Conservation (phyloP, 2,329 filamentous ascomycete species). For the Calonectria ilicicola region DNA sequence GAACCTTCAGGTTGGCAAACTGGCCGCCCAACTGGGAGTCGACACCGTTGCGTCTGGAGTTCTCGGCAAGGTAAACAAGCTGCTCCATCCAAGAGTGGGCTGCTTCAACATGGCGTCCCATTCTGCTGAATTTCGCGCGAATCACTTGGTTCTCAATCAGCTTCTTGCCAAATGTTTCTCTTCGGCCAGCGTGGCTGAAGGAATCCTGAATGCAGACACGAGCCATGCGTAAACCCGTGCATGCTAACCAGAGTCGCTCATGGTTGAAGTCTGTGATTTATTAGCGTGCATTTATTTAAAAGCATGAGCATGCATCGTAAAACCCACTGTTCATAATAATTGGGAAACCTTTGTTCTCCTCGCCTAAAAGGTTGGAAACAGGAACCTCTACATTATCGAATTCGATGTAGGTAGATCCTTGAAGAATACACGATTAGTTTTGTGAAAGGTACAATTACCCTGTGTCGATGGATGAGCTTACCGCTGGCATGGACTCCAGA, state of each 20-base stretch:
- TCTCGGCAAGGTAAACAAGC: slow-evolving; percentile 19
- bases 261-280: slow-evolving; percentile 60
- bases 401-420: slow-evolving; percentile 29
- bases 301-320: not conserved
- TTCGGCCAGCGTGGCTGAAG: slow-evolving; percentile 60
- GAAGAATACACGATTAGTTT: not conserved
- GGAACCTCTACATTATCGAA: slow-evolving; percentile 31
- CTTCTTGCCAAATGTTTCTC: slow-evolving; percentile 69
- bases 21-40: slow-evolving; percentile 16
- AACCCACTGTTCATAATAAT: slow-evolving; percentile 30
- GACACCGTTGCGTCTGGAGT: not conserved
- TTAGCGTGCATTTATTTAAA: not conserved
- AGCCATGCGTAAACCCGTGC: slow-evolving; percentile 67
- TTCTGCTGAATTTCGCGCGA: slow-evolving; percentile 67
- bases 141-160: slow-evolving; percentile 70
- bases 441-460: not conserved
- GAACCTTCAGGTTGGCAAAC: slow-evolving; percentile 24
- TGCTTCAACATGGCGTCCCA: slow-evolving; percentile 68
- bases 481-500: slow-evolving; percentile 27
- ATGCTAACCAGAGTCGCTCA: slow-evolving; percentile 69
- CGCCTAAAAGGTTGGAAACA: slow-evolving; percentile 21
- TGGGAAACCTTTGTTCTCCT: slow-evolving; percentile 29
- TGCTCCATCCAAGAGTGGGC: slow-evolving; percentile 25
- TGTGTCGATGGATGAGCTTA: not conserved
- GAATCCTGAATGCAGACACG: slow-evolving; percentile 66